phyloP scores from a whole-genome alignment of 192 early-diverging fungal genomes.

The Backusella sp. region DNA sequence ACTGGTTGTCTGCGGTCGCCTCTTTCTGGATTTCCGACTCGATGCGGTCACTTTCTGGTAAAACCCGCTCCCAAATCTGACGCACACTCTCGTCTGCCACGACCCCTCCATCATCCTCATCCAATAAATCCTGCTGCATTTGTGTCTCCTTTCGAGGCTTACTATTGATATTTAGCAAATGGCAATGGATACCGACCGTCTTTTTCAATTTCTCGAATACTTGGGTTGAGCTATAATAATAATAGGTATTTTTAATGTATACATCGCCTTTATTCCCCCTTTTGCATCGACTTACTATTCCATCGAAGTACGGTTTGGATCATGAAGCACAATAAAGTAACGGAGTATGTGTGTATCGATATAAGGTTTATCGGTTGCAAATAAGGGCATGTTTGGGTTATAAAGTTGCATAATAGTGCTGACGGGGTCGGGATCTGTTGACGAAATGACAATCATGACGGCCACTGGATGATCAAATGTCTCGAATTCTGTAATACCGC shows the following conservation, averaged over 20 bases:
- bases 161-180: constrained; percentile 63
- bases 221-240: constrained; percentile 49
- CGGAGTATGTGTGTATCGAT: constrained; percentile 80
- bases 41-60: constrained; percentile 1
- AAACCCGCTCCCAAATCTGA: constrained; percentile 7
- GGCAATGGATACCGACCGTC: constrained; percentile 61
- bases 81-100: background rate
- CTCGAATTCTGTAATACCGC: constrained; percentile 84
- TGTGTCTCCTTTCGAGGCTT: background rate
- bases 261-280: too few species aligned
- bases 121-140: constrained; percentile 4
- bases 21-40: constrained; percentile 12
- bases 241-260: background rate
- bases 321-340: constrained; percentile 86
- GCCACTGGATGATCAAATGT: constrained; percentile 94
- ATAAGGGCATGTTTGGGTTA: constrained; percentile 46
- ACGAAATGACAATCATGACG: constrained; percentile 62
- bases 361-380: constrained; percentile 66
- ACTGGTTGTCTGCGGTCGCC: background rate
- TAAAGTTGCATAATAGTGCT: constrained; percentile 61
- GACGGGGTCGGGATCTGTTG: constrained; percentile 75
- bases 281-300: constrained; percentile 45
- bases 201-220: constrained; percentile 64
- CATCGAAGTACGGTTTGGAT: constrained; percentile 54
- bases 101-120: background rate